A percentile compares a stretch with the other conserved stretches of the same genome.
Evolutionary conservation across 2,329 filamentous ascomycete species (phyloP).

Genomic region (Periconia sp.): DNA sequence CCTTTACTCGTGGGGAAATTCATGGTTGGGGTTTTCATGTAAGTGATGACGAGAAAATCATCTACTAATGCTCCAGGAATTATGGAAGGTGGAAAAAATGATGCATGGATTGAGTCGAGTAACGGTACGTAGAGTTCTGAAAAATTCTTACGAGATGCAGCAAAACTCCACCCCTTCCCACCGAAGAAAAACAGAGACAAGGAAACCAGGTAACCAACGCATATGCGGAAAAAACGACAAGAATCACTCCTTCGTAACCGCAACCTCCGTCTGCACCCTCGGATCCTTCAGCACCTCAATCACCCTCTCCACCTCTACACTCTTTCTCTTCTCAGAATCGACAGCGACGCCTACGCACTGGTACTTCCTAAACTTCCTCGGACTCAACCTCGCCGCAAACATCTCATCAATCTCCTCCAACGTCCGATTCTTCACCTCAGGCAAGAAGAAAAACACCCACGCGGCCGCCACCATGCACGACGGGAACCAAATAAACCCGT

Average conservation of each 20-base stretch:
- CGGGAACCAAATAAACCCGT: constrained; percentile 59
- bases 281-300: constrained; percentile 26
- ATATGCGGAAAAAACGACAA: neutral
- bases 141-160: too few relatives aligned
- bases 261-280: constrained; percentile 29
- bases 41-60: too few relatives aligned
- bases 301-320: constrained; percentile 27
- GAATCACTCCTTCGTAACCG: constrained; percentile 23
- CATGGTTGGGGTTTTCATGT: too few relatives aligned
- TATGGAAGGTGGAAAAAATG: too few relatives aligned
- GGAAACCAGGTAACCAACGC: neutral
- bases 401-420: constrained; percentile 60
- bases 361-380: constrained; percentile 48
- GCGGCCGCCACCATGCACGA: constrained; percentile 32
- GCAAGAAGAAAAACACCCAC: constrained; percentile 51
- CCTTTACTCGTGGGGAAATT: too few relatives aligned
- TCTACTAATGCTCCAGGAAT: too few relatives aligned
- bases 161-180: too few relatives aligned
- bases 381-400: constrained; percentile 46
- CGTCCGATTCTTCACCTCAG: constrained; percentile 57
- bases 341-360: constrained; percentile 27
- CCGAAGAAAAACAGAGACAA: too few relatives aligned
- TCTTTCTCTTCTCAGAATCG: constrained; percentile 20
- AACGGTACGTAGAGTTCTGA: too few relatives aligned
- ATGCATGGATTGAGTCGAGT: too few relatives aligned